Evolutionary conservation across 139 green algal species (phyloP).

Genomic region (Ettlia oleoabundans): DNA sequence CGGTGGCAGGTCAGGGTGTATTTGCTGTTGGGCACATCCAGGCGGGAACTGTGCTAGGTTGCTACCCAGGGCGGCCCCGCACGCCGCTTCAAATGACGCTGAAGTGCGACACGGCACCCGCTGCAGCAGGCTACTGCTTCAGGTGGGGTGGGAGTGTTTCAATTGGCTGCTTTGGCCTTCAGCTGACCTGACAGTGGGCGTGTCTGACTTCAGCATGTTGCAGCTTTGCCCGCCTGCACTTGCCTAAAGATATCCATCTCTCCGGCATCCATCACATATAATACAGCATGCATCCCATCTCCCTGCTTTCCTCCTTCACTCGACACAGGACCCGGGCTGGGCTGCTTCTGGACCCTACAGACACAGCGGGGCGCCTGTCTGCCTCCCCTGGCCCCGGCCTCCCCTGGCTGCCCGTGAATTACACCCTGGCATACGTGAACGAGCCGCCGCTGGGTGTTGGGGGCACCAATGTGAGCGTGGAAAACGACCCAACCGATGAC

Average conservation of each 20-base stretch:
- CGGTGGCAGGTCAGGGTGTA: conserved; percentile 54
- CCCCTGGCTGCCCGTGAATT: conserved; percentile 54
- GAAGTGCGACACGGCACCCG: conserved; percentile 46
- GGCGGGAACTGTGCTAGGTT: conserved; percentile 51
- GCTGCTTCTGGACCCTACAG: conserved; percentile 63
- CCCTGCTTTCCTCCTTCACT: neutral
- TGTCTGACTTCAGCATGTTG: neutral
- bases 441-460: conserved; percentile 46
- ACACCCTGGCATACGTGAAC: conserved; percentile 57
- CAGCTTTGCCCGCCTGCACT: neutral
- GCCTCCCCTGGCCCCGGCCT: conserved; percentile 43
- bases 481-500: conserved; percentile 43
- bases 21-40: conserved; percentile 56
- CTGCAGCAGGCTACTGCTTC: conserved; percentile 51
- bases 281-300: neutral
- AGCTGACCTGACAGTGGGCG: neutral
- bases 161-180: neutral
- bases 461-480: conserved; percentile 51
- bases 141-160: neutral
- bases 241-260: neutral
- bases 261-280: neutral
- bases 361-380: conserved; percentile 42
- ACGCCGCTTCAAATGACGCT: conserved; percentile 45
- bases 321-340: neutral
- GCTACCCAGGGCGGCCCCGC: conserved; percentile 61